Conservation (phyloP, 1,139 yeast genomes). For the Kluyveromyces sp. region DNA sequence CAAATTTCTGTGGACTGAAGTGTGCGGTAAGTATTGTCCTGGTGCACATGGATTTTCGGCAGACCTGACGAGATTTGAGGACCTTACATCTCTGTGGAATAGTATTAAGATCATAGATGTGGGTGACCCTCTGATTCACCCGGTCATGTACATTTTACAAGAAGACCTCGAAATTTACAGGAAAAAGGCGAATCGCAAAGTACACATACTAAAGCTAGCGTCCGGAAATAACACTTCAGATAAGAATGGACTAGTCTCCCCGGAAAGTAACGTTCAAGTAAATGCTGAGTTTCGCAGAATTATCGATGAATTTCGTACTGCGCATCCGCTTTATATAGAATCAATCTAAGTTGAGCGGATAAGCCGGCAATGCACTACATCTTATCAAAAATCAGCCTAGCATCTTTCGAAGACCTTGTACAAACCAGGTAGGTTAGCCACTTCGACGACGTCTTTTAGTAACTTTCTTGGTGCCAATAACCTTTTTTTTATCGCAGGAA, state of each 20-base stretch:
- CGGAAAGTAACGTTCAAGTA: background rate
- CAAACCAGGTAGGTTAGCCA: constrained; percentile 87
- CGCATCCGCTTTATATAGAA: background rate
- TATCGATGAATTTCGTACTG: constrained; percentile 15
- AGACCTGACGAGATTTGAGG: constrained; percentile 16
- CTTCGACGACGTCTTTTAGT: constrained; percentile 56
- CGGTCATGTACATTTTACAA: constrained; percentile 25
- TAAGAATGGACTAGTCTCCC: background rate
- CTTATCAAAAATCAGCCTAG: too few species aligned
- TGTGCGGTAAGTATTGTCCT: background rate
- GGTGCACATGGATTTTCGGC: background rate
- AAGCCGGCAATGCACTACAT: too few species aligned
- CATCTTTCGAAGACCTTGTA: constrained; percentile 92
- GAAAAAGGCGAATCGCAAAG: constrained; percentile 12
- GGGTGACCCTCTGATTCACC: constrained; percentile 19
- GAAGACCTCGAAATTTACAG: constrained; percentile 23
- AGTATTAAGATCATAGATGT: constrained; percentile 20
- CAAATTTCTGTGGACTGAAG: constrained; percentile 16
- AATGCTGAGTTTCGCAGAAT: constrained; percentile 17
- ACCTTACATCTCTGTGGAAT: constrained; percentile 22
- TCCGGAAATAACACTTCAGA: background rate
- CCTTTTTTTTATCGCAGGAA: constrained; percentile 59
- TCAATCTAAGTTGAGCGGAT: background rate
- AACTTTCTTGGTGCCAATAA: constrained; percentile 59
- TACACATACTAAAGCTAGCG: background rate